phyloP scores from a whole-genome alignment of 805 yeast genomes.

The Dipodascopsis tothii region DNA sequence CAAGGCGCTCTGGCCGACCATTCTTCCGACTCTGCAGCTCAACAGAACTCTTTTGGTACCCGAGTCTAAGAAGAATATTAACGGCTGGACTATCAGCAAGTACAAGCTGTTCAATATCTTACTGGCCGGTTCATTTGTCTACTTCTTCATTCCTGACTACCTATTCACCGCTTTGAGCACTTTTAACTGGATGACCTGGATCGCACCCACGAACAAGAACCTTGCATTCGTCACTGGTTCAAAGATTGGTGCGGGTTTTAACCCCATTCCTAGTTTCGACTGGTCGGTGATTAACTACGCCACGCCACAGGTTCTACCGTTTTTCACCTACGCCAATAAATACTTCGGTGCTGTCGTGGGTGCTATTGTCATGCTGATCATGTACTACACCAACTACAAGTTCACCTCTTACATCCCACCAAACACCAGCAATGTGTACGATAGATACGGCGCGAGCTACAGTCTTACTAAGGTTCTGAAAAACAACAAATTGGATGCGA shows the following conservation, averaged over 20 bases:
- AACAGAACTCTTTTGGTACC: constrained; percentile 28
- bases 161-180: constrained; percentile 53
- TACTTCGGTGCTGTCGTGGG: constrained; percentile 35
- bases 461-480: constrained; percentile 40
- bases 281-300: constrained; percentile 33
- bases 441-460: constrained; percentile 41
- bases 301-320: constrained; percentile 39
- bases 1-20: constrained; percentile 51
- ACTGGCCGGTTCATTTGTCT: constrained; percentile 41
- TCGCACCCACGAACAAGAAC: constrained; percentile 35
- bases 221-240: constrained; percentile 53
- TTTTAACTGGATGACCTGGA: constrained; percentile 49
- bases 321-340: constrained; percentile 33
- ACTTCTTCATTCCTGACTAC: constrained; percentile 64
- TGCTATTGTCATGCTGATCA: constrained; percentile 26
- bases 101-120: constrained; percentile 42
- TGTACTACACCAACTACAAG: constrained; percentile 42
- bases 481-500: constrained; percentile 24
- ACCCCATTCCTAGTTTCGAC: constrained; percentile 36
- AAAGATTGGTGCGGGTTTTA: constrained; percentile 45
- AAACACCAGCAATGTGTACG: constrained; percentile 36
- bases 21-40: constrained; percentile 42
- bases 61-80: constrained; percentile 39
- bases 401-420: constrained; percentile 48
- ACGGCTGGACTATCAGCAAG: constrained; percentile 55